Base-by-base conservation (phyloP, 2,329 filamentous ascomycete genomes). In the Monosporascus ibericus region DNA sequence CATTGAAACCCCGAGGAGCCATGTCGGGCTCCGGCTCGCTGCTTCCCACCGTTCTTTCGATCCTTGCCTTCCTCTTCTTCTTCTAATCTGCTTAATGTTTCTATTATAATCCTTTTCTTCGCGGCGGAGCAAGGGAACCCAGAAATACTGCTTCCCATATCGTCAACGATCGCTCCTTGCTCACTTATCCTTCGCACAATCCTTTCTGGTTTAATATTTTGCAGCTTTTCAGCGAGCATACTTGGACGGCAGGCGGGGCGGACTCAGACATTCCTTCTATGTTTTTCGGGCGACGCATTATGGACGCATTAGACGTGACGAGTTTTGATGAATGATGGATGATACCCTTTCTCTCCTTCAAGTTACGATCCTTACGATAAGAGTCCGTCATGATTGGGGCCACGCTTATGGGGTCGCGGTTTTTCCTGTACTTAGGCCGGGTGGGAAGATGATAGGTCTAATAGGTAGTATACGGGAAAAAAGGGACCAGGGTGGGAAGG, bases 61-160 rank as follows among this genome's bases (percentile, higher is more conserved):
- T 65, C 30, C 9, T 34, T 22, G 27, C 63, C 27, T 59, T 66
- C 52, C 52, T 63, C 44, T 52, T 66, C 44, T 52, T 66, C 48
- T 65, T 59, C 63, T 53, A 36, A 42, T 17, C 27, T 37, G 38
- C 46, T 54, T 62, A 59, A 60, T 58, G 48, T 56, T 58, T 55
- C 20, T 47, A 55, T 39, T 44, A 18, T 49, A 47, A 40, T 48
- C 3, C 11, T 34, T 34, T 34, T 34, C 30, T 14, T 34, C 9
- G 30, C 30, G 30, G 30, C 9, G 30, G 30, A 34, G 30, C 30
- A 34, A 34, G 30, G 30, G 30, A 5, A 34, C 11, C 11, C 11
- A 34, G 6, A 34, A 14, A 14, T 34, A 14, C 30, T 14, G 30
- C 30, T 34, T 4, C 30, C 30, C 9, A 30, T 14, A 3, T 34